A percentile compares a stretch with the other conserved stretches of the same genome.
These are phyloP conservation scores for Hansfordia pulvinata DNA, from an alignment of 2,329 filamentous ascomycete genomes.

Conservation along the genomic window DNA sequence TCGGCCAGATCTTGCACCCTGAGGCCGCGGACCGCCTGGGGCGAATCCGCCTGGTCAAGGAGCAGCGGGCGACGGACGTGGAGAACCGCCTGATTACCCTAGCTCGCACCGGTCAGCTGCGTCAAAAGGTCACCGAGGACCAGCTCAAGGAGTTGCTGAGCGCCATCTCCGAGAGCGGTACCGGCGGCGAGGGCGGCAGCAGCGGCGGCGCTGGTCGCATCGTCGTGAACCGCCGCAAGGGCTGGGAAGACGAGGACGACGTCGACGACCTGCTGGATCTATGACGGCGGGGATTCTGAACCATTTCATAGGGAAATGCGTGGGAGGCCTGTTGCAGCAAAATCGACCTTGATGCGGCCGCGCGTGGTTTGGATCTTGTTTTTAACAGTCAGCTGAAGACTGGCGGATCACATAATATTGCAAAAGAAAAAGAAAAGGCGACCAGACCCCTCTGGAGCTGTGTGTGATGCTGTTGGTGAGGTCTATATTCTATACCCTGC, in stretches of 20 bases:
- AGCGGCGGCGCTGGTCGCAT: slow-evolving; percentile 60
- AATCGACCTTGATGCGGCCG: too few species aligned
- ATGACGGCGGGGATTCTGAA: slow-evolving; percentile 14
- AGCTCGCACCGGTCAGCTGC: slow-evolving; percentile 74
- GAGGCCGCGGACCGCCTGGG: slow-evolving; percentile 86
- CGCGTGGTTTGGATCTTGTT: too few species aligned
- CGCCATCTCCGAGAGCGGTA: slow-evolving; percentile 65
- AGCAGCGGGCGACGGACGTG: slow-evolving; percentile 75
- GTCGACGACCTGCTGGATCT: slow-evolving; percentile 59
- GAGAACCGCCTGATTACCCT: slow-evolving; percentile 91
- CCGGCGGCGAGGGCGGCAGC: slow-evolving; percentile 48
- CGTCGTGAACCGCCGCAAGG: slow-evolving; percentile 72
- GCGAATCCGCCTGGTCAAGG: slow-evolving; percentile 91
- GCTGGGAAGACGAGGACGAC: slow-evolving; percentile 74
- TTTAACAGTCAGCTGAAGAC: too few species aligned
- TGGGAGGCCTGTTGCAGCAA: too few species aligned
- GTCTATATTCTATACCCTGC: too few species aligned
- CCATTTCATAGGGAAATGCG: background rate
- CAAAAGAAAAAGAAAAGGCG: too few species aligned
- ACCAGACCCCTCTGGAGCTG: too few species aligned
- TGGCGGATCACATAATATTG: too few species aligned
- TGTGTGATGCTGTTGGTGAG: too few species aligned
- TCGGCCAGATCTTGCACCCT: slow-evolving; percentile 87
- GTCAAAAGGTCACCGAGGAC: slow-evolving; percentile 77
- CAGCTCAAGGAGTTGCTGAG: slow-evolving; percentile 87